Base-by-base conservation (phyloP, 768 basidiomycete genomes). In the Mycena vulgaris region DNA sequence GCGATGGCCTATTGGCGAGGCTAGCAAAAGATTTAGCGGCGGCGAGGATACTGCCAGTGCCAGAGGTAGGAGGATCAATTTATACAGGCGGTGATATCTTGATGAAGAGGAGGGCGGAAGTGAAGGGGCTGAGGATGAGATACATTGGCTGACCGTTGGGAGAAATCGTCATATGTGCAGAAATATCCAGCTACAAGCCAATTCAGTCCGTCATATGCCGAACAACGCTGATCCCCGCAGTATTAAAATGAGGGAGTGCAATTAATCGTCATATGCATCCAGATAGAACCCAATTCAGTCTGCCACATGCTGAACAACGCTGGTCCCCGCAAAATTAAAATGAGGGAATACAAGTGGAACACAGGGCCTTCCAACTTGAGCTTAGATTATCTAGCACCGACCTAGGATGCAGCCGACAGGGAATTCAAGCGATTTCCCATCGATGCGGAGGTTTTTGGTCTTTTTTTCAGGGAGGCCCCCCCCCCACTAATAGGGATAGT, bases 1-100 rank as follows among this genome's bases (percentile, higher is more conserved):
- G 61, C 49, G 61, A 63, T 63, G 61, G 61, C 23, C 59, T 63
- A 28, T 52, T 63, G 61, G 61, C 45, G 61, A 63, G 61, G 61
- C 61, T 63, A 47, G 61, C 61, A 52, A 63, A 63, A 52, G 61
- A 63, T 42, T 63, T 63, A 47, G 51, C 49, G 39, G 61, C 62
- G 39, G 62, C 62, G 30, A 51, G 49, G 47, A 63, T 63, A 63
- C 51, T 63, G 49, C 52, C 62, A 27, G 62, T 63, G 49, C 62
- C 62, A 52, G 30, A 63, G 51, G 60, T 62, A 13, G 62, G 62
- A 53, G 62, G 48, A 31, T 63, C 51, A 21, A 63, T 63, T 40
- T 35, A 35, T 52, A 45, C 51, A 21, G 62, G 62, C 30, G 62
- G 62, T 42, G 62, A 63, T 63, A 63, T 63, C 51, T 53, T 63